Percentiles rank a stretch among this genome's conserved stretches.
Evolutionary conservation across 1,139 yeast genomes (phyloP).

Genomic region (Scheffersomyces cryptocercus): DNA sequence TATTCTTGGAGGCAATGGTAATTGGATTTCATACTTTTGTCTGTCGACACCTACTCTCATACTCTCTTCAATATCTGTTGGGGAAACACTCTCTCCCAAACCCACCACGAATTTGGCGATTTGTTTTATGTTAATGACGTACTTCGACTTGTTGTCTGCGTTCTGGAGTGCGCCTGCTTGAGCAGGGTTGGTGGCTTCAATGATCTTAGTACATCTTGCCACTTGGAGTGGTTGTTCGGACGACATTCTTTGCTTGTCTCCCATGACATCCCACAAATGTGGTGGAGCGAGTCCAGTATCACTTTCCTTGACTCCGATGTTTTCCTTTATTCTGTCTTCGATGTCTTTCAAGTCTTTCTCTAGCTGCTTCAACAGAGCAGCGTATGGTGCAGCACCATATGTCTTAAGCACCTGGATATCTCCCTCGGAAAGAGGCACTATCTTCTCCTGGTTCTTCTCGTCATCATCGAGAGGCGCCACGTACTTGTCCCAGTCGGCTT

Average conservation of each 20-base stretch:
- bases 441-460: constrained; percentile 64
- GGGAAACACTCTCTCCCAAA: constrained; percentile 93
- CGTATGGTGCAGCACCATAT: constrained; percentile 97
- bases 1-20: constrained; percentile 95
- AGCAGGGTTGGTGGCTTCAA: constrained; percentile 54
- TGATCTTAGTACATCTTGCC: constrained; percentile 97
- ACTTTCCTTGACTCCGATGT: constrained; percentile 89
- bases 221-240: constrained; percentile 97
- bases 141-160: constrained; percentile 84
- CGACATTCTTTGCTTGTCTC: constrained; percentile 89
- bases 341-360: constrained; percentile 84
- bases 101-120: constrained; percentile 98
- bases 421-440: constrained; percentile 88
- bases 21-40: constrained; percentile 92
- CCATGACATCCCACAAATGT: constrained; percentile 95
- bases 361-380: constrained; percentile 70
- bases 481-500: constrained; percentile 97
- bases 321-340: constrained; percentile 87
- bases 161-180: constrained; percentile 44
- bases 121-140: constrained; percentile 95
- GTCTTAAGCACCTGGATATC: constrained; percentile 96
- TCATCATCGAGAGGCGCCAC: constrained; percentile 79
- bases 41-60: constrained; percentile 99
- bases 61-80: constrained; percentile 98
- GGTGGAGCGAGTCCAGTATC: constrained; percentile 97